Conservation (phyloP, 495 filamentous ascomycete genomes). For the Penicillium ochrochloron region DNA sequence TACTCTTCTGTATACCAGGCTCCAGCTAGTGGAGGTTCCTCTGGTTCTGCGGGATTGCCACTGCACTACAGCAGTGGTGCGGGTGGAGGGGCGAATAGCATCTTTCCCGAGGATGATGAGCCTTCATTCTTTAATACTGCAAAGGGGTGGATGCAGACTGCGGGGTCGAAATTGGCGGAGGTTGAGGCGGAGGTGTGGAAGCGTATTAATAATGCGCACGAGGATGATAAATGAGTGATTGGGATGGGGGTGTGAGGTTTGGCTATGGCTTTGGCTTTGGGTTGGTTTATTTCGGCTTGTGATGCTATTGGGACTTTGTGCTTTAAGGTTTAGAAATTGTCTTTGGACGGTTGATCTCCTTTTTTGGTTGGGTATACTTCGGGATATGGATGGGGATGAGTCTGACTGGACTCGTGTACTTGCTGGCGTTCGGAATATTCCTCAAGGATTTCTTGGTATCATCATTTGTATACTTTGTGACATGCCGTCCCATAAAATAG, state of each 20-base stretch:
- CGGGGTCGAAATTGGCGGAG: slow-evolving; percentile 63
- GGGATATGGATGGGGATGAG: not conserved
- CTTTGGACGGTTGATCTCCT: not conserved
- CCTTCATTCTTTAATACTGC: slow-evolving; percentile 57
- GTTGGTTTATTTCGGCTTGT: not conserved
- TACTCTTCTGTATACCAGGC: slow-evolving; percentile 61
- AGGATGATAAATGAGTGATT: slow-evolving; percentile 24
- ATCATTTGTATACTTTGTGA: not conserved
- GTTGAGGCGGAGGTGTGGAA: slow-evolving; percentile 75
- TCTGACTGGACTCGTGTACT: not conserved
- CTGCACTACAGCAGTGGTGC: slow-evolving; percentile 29
- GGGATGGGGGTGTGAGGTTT: not conserved
- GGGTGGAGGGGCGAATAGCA: slow-evolving; percentile 26
- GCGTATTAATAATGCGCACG: slow-evolving; percentile 60
- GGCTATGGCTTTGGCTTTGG: not conserved
- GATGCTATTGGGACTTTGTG: not conserved
- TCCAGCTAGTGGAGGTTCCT: slow-evolving; percentile 22
- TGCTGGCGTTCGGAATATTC: not conserved
- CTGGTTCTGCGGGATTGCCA: slow-evolving; percentile 29
- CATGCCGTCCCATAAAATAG: too few species aligned
- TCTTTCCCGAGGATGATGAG: slow-evolving; percentile 47
- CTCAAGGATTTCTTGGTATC: not conserved
- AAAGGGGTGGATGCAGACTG: slow-evolving; percentile 63
- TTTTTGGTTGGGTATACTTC: not conserved
- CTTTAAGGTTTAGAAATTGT: not conserved